Conservation (phyloP, 768 basidiomycete genomes). For the Grammothele lineata region DNA sequence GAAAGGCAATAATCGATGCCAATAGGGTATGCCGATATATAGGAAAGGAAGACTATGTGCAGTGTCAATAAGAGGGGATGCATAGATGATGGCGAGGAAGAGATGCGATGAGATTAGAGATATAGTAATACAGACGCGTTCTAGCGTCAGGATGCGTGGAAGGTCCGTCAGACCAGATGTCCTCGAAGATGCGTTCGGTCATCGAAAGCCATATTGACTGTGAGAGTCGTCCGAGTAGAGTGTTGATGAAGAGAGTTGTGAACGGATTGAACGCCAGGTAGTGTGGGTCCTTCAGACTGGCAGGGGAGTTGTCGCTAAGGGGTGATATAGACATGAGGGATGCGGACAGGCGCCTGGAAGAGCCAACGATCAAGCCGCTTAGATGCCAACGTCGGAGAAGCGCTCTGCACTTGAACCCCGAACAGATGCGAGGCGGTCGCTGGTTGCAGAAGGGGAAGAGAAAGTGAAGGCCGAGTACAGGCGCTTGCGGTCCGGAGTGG, state of each 20-base stretch:
- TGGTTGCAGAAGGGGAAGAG: conserved; percentile 63
- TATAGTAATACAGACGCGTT: conserved; percentile 12
- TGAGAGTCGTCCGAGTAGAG: not conserved
- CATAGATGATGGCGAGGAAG: conserved; percentile 8
- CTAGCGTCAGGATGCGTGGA: not conserved
- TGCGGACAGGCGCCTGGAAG: too few species aligned
- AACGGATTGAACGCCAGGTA: too few species aligned
- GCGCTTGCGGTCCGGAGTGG: conserved; percentile 70
- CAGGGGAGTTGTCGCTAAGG: too few species aligned
- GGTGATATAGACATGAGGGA: too few species aligned
- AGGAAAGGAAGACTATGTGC: conserved; percentile 3
- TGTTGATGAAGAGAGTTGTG: too few species aligned
- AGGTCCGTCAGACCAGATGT: conserved; percentile 8
- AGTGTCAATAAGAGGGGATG: not conserved
- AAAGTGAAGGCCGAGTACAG: conserved; percentile 78
- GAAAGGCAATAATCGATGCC: not conserved
- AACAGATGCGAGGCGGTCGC: conserved; percentile 42
- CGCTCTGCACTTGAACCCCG: conserved; percentile 19
- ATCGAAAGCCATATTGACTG: not conserved
- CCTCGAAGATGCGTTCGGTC: not conserved
- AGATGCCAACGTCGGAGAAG: conserved; percentile 15
- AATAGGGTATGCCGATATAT: not conserved
- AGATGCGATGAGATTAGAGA: conserved; percentile 6
- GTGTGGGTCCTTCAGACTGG: too few species aligned
- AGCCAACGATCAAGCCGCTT: too few species aligned